Evolutionary conservation across 768 basidiomycete genomes (phyloP).

Genomic region (Mycena metata): DNA sequence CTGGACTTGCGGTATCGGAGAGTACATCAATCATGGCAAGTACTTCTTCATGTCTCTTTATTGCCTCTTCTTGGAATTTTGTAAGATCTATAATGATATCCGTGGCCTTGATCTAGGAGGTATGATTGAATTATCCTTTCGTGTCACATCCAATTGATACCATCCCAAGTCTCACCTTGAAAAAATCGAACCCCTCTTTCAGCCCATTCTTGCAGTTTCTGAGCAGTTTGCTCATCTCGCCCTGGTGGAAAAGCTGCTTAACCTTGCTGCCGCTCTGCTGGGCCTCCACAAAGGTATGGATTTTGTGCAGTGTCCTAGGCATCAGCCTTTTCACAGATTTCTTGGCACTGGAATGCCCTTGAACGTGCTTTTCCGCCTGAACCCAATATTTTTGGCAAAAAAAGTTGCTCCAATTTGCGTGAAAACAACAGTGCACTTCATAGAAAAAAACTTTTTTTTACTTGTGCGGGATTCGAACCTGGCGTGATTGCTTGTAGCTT

Average conservation of each 20-base stretch:
- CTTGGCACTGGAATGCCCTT: too few relatives aligned
- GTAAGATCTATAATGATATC: slow-evolving; percentile 1
- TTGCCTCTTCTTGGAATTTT: background rate
- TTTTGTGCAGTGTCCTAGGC: background rate
- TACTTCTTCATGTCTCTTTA: slow-evolving; percentile 1
- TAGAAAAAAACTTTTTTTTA: too few relatives aligned
- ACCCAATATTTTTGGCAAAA: too few relatives aligned
- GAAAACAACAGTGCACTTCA: too few relatives aligned
- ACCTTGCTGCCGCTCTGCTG: background rate
- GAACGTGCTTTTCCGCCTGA: too few relatives aligned
- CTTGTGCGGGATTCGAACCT: too few relatives aligned
- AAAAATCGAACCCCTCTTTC: background rate
- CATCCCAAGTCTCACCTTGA: background rate
- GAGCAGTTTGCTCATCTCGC: too few relatives aligned
- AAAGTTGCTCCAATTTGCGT: too few relatives aligned
- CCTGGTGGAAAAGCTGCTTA: too few relatives aligned
- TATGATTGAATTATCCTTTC: slow-evolving; percentile 3
- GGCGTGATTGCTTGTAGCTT: too few relatives aligned
- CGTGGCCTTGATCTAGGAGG: background rate
- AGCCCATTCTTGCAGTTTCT: slow-evolving; percentile 1
- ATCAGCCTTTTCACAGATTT: too few relatives aligned
- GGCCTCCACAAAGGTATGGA: background rate
- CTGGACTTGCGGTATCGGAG: background rate
- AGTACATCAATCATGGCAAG: background rate
- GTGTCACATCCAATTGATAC: background rate